Conservation (phyloP, 2,329 filamentous ascomycete genomes). For the Ascochyta viciae-villosae region DNA sequence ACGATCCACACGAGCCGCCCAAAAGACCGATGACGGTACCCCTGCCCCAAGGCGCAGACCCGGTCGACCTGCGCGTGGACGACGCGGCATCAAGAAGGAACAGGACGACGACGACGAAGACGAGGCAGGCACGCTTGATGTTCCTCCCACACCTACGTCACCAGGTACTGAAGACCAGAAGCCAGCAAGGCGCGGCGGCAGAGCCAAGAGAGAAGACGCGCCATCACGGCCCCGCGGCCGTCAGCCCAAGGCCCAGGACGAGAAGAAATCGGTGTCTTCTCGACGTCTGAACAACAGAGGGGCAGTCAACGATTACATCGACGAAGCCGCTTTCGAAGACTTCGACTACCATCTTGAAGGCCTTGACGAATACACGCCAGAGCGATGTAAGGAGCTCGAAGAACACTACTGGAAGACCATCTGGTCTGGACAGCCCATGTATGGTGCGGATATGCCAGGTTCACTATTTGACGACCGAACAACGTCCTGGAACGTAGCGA, state of each 20-base stretch:
- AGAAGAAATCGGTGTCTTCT: constrained; percentile 77
- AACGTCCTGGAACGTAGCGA: constrained; percentile 91
- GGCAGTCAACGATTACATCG: constrained; percentile 78
- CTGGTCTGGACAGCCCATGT: constrained; percentile 92
- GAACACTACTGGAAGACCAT: constrained; percentile 96
- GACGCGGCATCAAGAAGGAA: constrained; percentile 29
- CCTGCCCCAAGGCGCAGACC: constrained; percentile 56
- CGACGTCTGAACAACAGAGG: constrained; percentile 85
- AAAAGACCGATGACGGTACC: constrained; percentile 43
- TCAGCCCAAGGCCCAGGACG: constrained; percentile 50
- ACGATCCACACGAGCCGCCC: constrained; percentile 43
- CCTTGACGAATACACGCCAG: constrained; percentile 84
- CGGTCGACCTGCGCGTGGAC: constrained; percentile 53
- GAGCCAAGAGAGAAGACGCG: constrained; percentile 49
- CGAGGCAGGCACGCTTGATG: constrained; percentile 40
- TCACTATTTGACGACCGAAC: constrained; percentile 90
- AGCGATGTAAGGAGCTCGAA: constrained; percentile 93
- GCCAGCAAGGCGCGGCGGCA: constrained; percentile 24
- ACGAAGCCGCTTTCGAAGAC: constrained; percentile 87
- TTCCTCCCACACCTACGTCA: constrained; percentile 53
- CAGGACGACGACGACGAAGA: constrained; percentile 45
- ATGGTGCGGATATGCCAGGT: constrained; percentile 95
- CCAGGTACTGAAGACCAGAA: constrained; percentile 53
- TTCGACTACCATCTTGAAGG: constrained; percentile 89
- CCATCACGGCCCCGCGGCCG: constrained; percentile 65